A percentile compares a stretch with the other conserved stretches of the same genome.
These are phyloP conservation scores for Eimeria praecox DNA, from an alignment of 169 alveolate genomes.

Conservation along the genomic window DNA sequence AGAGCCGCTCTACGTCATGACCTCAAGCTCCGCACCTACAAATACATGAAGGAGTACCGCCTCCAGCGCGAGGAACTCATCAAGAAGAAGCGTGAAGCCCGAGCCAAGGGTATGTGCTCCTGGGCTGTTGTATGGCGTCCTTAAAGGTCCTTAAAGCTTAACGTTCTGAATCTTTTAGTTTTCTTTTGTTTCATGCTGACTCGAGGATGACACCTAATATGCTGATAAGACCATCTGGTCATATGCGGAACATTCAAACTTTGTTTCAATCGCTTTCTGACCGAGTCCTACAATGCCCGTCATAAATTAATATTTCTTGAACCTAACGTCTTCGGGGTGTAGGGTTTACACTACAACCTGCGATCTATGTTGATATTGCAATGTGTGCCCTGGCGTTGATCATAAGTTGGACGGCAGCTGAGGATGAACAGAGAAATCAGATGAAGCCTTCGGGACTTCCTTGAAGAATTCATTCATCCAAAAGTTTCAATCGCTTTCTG, in stretches of 20 bases:
- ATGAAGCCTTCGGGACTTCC: not conserved
- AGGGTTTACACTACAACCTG: not conserved
- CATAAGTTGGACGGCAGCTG: not conserved
- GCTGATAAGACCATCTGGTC: not conserved
- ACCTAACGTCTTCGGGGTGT: not conserved
- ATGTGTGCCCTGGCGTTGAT: not conserved
- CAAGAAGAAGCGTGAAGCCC: slow-evolving; percentile 80
- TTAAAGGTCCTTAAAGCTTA: not conserved
- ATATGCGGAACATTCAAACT: not conserved
- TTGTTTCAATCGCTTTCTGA: slow-evolving; percentile 74
- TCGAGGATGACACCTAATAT: not conserved
- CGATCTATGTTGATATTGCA: not conserved
- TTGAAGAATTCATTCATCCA: not conserved
- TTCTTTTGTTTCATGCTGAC: not conserved
- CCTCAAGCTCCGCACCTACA: slow-evolving; percentile 83
- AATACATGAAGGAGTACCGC: slow-evolving; percentile 84
- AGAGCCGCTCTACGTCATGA: slow-evolving; percentile 77
- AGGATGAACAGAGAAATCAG: not conserved
- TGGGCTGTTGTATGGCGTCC: too few species aligned
- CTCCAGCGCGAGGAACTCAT: slow-evolving; percentile 74
- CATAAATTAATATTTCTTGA: not conserved
- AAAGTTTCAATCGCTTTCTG: slow-evolving; percentile 71
- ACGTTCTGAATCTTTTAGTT: too few species aligned
- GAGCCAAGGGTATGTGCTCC: slow-evolving; percentile 65
- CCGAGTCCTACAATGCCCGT: not conserved